These are phyloP conservation scores for Emmonsiellopsis sp. DNA, from an alignment of 2,329 filamentous ascomycete genomes.

Conservation along the genomic window DNA sequence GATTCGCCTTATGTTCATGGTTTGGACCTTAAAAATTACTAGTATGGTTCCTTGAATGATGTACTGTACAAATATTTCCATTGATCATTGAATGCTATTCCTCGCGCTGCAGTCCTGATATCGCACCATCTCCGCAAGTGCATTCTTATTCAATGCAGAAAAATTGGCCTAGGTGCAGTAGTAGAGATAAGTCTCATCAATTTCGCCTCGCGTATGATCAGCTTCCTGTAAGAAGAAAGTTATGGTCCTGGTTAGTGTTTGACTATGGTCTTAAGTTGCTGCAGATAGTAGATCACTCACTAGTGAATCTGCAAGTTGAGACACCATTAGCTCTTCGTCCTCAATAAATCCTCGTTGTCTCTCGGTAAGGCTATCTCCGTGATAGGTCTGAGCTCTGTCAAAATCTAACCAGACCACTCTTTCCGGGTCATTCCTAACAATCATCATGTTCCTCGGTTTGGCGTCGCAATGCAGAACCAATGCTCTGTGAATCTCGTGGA, in stretches of 20 bases:
- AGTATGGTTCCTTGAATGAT: background rate
- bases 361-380: slow-evolving; percentile 1
- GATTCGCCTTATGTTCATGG: background rate
- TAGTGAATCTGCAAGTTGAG: background rate
- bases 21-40: background rate
- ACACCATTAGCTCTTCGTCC: background rate
- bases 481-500: slow-evolving; percentile 16
- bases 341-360: slow-evolving; percentile 1
- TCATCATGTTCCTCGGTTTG: slow-evolving; percentile 20
- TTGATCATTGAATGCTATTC: background rate
- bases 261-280: background rate
- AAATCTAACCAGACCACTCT: slow-evolving; percentile 13
- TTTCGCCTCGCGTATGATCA: background rate
- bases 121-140: background rate
- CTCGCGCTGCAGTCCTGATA: background rate
- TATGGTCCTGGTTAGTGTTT: background rate
- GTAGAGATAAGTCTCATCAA: background rate
- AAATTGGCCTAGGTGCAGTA: no score
- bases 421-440: slow-evolving; percentile 8
- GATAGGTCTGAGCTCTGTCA: slow-evolving; percentile 4
- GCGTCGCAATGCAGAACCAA: slow-evolving; percentile 17
- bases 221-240: background rate
- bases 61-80: background rate
- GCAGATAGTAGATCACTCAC: background rate
- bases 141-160: background rate